These are phyloP conservation scores for Boletus calvinii DNA, from an alignment of 1,284 basidiomycete genomes.

Conservation along the genomic window DNA sequence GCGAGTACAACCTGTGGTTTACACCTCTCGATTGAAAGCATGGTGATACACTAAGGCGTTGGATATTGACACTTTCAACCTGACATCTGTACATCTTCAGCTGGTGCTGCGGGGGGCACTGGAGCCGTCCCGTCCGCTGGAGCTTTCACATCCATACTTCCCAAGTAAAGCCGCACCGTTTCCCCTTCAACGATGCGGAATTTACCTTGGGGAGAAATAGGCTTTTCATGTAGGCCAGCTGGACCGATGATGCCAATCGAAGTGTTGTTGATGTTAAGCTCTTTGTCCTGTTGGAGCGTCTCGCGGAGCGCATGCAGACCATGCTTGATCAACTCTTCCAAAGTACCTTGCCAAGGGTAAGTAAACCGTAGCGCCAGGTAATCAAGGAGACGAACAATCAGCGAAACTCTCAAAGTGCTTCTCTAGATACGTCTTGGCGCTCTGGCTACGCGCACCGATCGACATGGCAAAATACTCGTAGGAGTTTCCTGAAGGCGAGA, in stretches of 20 bases:
- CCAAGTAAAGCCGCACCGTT: slow-evolving; percentile 66
- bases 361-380: neutral
- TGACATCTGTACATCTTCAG: slow-evolving; percentile 79
- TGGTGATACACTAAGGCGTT: slow-evolving; percentile 13
- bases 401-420: slow-evolving; percentile 88
- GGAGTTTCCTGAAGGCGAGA: slow-evolving; percentile 95
- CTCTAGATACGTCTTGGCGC: slow-evolving; percentile 98
- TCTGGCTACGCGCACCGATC: slow-evolving; percentile 96
- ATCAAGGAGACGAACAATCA: slow-evolving; percentile 58
- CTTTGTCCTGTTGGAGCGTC: slow-evolving; percentile 96
- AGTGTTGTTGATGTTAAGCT: slow-evolving; percentile 88
- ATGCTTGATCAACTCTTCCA: slow-evolving; percentile 87
- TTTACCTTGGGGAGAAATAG: slow-evolving; percentile 47
- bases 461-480: slow-evolving; percentile 99
- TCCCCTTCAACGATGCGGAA: slow-evolving; percentile 85
- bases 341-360: slow-evolving; percentile 51
- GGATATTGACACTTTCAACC: slow-evolving; percentile 43
- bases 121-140: slow-evolving; percentile 38
- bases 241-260: slow-evolving; percentile 89
- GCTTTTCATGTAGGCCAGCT: slow-evolving; percentile 55
- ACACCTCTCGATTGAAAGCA: slow-evolving; percentile 9
- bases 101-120: slow-evolving; percentile 33
- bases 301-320: slow-evolving; percentile 92
- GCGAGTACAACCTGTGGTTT: neutral
- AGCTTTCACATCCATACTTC: slow-evolving; percentile 70